These are phyloP conservation scores for Ustilago esculenta DNA, from an alignment of 1,284 basidiomycete species.

Conservation along the genomic window DNA sequence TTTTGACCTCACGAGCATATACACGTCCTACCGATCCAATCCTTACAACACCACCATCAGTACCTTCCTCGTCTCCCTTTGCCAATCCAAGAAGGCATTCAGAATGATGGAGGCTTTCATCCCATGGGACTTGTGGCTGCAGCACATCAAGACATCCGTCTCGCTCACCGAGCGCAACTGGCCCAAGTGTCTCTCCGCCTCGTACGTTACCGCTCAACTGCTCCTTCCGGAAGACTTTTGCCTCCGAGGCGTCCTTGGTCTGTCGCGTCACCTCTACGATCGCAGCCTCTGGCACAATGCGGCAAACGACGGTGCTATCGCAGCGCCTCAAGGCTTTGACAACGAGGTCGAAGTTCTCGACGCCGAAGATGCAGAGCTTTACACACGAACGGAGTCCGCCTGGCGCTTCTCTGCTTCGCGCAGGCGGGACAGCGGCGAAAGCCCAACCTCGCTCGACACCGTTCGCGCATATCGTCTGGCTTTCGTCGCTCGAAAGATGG, in stretches of 20 bases:
- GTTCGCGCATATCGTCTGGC: slow-evolving; percentile 75
- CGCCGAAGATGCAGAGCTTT: slow-evolving; percentile 44
- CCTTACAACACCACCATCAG: slow-evolving; percentile 87
- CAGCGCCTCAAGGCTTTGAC: slow-evolving; percentile 61
- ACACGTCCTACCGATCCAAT: slow-evolving; percentile 67
- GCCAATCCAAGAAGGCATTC: slow-evolving; percentile 48
- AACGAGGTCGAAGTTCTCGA: slow-evolving; percentile 64
- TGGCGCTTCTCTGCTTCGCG: slow-evolving; percentile 75
- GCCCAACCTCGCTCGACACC: slow-evolving; percentile 69
- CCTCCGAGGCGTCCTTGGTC: slow-evolving; percentile 80
- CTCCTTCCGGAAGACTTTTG: slow-evolving; percentile 95
- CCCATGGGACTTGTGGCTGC: slow-evolving; percentile 81
- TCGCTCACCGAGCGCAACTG: slow-evolving; percentile 23
- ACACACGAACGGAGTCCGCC: slow-evolving; percentile 32
- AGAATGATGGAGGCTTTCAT: slow-evolving; percentile 71
- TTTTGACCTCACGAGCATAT: slow-evolving; percentile 67
- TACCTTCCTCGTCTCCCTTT: slow-evolving; percentile 81
- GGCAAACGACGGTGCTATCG: slow-evolving; percentile 11
- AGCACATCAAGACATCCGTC: slow-evolving; percentile 9
- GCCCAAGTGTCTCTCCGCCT: slow-evolving; percentile 25
- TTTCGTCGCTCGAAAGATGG: slow-evolving; percentile 77
- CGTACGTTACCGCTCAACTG: slow-evolving; percentile 70
- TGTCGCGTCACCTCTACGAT: slow-evolving; percentile 40
- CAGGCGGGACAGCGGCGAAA: slow-evolving; percentile 76
- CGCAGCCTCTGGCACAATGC: slow-evolving; percentile 26